Base-by-base conservation (phyloP, 768 basidiomycete species). In the Mycena polygramma region DNA sequence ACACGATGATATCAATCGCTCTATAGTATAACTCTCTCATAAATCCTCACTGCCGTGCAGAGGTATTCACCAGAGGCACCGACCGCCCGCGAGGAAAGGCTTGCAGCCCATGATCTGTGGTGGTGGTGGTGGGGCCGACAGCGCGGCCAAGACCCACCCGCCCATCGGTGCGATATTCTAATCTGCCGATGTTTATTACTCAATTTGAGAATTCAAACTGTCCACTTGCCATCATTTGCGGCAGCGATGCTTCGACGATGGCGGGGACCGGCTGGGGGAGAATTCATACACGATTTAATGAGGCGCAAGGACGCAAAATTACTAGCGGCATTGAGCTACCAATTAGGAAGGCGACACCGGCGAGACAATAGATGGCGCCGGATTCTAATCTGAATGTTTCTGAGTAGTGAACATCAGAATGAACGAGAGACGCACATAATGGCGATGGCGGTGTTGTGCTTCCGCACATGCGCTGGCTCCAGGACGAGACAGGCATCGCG, bases 291-390 rank as follows among this genome's bases (percentile, higher is more conserved):
- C 19, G 8, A 37, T 30, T 17, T 9, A 10, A 35, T 37, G 13
- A 7, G 26, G n/a, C n/a, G n/a, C n/a, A n/a, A 17, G 30, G 26
- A 19, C 20, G 17, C 8, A 4, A 37, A 36, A 30, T 4, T 4
- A 53, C 2, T 30, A 13, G n/a, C n/a, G 19, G 39, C 26, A 53
- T 30, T 30, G 52, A 9, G 17, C n/a, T 35, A 9, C 4, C 1
- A 7, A 7, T 41, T 43, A 36, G 41, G 13, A 48, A 59, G 11
- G 5, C 49, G 59, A 19, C 43, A 19, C 9, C 13, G 10, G n/a
- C 52, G 48, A 66, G 2, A 41, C 65, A 66, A 45, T 66, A 59
- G 22, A 66, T 58, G 11, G 49, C 48, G 24, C 57, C 57, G 37
- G 65, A 66, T 36, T 66, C 65, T 26, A 66, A 41, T 41, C 65